These are phyloP conservation scores for Dorcoceras hygrometricum DNA, from an alignment of 257 asterid species.

Conservation along the genomic window DNA sequence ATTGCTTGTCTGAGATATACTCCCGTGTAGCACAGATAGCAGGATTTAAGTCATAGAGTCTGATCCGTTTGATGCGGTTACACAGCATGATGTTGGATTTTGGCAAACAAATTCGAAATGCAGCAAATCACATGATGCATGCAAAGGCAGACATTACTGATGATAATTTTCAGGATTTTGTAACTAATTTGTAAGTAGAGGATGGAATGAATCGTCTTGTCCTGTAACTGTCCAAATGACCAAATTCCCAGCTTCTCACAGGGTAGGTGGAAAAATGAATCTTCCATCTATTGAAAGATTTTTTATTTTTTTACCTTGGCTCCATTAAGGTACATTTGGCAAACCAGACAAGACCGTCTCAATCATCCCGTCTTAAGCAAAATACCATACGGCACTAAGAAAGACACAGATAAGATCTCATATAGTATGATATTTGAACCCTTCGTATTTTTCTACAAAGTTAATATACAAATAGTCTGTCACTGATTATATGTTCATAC, in stretches of 20 bases:
- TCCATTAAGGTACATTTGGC: constrained; percentile 1
- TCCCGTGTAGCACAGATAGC: constrained; percentile 24
- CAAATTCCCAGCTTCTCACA: neutral
- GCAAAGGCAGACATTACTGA: neutral
- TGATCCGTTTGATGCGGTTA: neutral
- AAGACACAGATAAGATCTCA: neutral
- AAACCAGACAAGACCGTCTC: neutral
- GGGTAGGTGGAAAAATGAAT: neutral
- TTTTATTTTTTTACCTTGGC: neutral
- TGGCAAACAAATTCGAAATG: neutral
- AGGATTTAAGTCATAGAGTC: constrained; percentile 3
- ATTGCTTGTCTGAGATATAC: constrained; percentile 33
- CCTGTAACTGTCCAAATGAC: neutral
- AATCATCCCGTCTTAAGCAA: neutral
- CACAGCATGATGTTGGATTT: neutral
- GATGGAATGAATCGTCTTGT: neutral
- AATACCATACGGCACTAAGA: neutral
- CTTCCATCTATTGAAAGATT: neutral
- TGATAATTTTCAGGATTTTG: neutral
- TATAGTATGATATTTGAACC: constrained; percentile 17
- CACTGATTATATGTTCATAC: constrained; percentile 19
- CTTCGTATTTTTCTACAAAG: constrained; percentile 25
- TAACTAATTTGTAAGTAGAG: neutral
- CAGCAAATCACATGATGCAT: neutral
- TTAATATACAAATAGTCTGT: constrained; percentile 23